Percentiles rank a stretch among this genome's conserved stretches.
Conservation (phyloP, 139 green algal genomes). For the Chlorella ohadii region DNA sequence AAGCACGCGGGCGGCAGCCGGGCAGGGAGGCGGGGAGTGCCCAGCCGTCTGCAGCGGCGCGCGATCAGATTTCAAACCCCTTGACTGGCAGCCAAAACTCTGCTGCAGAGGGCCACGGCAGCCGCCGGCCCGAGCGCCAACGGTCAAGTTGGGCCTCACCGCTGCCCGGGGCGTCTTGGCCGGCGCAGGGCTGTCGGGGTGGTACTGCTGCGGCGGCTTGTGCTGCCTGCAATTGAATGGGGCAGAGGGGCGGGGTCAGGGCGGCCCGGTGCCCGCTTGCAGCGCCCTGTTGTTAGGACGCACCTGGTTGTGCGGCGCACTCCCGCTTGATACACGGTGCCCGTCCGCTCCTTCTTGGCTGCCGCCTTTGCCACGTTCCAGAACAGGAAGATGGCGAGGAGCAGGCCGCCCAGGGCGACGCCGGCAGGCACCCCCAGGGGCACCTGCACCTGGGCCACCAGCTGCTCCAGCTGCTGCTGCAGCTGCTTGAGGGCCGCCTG, state of each 20-base stretch:
- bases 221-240: neutral
- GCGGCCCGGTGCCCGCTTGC: neutral
- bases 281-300: neutral
- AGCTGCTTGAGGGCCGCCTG: neutral
- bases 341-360: constrained; percentile 9
- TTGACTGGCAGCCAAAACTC: too few relatives aligned
- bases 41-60: too few relatives aligned
- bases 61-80: neutral
- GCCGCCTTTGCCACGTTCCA: constrained; percentile 2
- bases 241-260: neutral
- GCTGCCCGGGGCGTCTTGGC: constrained; percentile 21
- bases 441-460: neutral
- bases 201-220: constrained; percentile 15
- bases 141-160: neutral
- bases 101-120: too few relatives aligned
- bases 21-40: neutral
- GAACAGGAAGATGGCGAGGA: constrained; percentile 24
- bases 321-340: constrained; percentile 17
- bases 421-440: constrained; percentile 19
- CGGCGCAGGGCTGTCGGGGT: neutral
- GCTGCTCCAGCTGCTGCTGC: neutral
- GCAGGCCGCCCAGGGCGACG: constrained; percentile 11
- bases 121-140: neutral
- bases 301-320: constrained; percentile 29
- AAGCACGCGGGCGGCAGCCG: neutral